A percentile compares a stretch with the other conserved stretches of the same genome.
Conservation (phyloP, 495 filamentous ascomycete species). For the Talaromyces trachyspermus region DNA sequence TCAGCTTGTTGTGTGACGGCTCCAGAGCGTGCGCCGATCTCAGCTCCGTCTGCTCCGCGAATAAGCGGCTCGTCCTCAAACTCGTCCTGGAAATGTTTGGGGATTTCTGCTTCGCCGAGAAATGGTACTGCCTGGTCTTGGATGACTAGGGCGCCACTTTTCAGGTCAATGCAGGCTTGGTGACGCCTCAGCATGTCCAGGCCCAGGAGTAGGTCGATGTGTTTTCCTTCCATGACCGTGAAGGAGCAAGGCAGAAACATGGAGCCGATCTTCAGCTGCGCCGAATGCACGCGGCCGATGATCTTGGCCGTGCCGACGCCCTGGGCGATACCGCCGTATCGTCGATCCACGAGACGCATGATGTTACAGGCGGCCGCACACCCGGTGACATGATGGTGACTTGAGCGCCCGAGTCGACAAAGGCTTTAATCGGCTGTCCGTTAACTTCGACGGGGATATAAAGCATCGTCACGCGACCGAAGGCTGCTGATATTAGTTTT, state of each 20-base stretch:
- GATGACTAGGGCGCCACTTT: conserved; percentile 71
- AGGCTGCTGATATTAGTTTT: conserved; percentile 51
- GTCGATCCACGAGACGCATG: conserved; percentile 90
- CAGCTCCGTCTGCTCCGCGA: conserved; percentile 75
- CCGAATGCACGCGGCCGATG: conserved; percentile 88
- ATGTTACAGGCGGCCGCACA: conserved; percentile 90
- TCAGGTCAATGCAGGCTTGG: conserved; percentile 85
- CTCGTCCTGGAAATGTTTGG: conserved; percentile 63
- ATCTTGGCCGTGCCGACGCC: conserved; percentile 93
- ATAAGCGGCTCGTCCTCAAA: conserved; percentile 76
- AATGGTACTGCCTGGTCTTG: conserved; percentile 83
- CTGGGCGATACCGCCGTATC: conserved; percentile 83
- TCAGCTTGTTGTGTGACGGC: conserved; percentile 60
- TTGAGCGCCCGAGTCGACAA: conserved; percentile 96
- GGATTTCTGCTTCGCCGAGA: conserved; percentile 87
- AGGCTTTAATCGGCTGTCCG: conserved; percentile 81
- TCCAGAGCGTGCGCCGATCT: conserved; percentile 77
- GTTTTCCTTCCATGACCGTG: conserved; percentile 99
- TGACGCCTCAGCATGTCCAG: conserved; percentile 95
- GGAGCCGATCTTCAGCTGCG: conserved; percentile 85
- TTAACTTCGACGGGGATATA: conserved; percentile 97
- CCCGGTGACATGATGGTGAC: conserved; percentile 94
- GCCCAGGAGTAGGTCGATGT: conserved; percentile 89
- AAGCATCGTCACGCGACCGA: conserved; percentile 87
- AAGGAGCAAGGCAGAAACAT: conserved; percentile 89